Percentiles rank a stretch among this genome's conserved stretches.
phyloP scores from a whole-genome alignment of 2,329 filamentous ascomycete genomes.

The Cladosporium cucumerinum region DNA sequence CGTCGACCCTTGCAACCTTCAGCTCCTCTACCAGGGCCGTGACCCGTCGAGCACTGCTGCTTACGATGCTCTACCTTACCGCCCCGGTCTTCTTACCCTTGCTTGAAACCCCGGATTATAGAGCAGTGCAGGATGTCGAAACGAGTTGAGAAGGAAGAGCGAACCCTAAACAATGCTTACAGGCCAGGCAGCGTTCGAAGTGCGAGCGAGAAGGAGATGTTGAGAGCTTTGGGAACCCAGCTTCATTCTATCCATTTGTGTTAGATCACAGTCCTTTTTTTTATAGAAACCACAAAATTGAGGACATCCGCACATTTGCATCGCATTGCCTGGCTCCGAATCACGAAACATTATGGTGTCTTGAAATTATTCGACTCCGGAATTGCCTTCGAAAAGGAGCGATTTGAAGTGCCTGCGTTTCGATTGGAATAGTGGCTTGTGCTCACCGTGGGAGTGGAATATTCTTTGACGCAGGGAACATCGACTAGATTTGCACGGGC shows the following conservation, averaged over 20 bases:
- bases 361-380: no score
- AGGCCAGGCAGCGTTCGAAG: not conserved
- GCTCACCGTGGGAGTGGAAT: no score
- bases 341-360: no score
- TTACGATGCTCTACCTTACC: slow-evolving; percentile 54
- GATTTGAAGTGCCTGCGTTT: no score
- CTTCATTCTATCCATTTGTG: not conserved
- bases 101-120: not conserved
- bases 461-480: no score
- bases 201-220: not conserved
- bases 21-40: slow-evolving; percentile 62
- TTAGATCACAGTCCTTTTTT: not conserved
- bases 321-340: not conserved
- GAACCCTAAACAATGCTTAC: not conserved
- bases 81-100: slow-evolving; percentile 55
- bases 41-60: slow-evolving; percentile 41
- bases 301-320: not conserved
- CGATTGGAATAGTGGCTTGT: no score
- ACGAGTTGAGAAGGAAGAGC: not conserved
- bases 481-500: no score
- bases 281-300: not conserved
- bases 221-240: not conserved
- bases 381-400: no score
- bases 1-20: slow-evolving; percentile 62
- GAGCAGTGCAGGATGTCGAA: not conserved